Evolutionary conservation across 2,329 filamentous ascomycete genomes (phyloP), one percentile per base, ranked within the genome.

Genomic region (Aspergillus neotritici): DNA sequence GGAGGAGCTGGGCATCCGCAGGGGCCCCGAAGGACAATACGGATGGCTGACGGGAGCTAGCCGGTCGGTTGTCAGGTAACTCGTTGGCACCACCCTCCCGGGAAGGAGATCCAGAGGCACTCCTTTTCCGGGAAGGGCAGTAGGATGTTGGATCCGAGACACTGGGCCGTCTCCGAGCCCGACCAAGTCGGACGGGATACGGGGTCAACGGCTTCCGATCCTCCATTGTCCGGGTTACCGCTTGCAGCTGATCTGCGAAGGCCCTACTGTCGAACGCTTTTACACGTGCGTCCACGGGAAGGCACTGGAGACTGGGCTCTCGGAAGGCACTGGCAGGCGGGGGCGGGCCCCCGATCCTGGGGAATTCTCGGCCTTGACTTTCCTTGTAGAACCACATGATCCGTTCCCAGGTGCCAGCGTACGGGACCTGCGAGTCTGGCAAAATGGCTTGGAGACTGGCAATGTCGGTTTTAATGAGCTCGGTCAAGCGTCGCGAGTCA

Each of bases 51-150:
- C n/a, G n/a, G n/a, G n/a, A n/a, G n/a, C n/a, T n/a, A n/a, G n/a
- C n/a, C n/a, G n/a, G n/a, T n/a, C n/a, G n/a, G n/a, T n/a, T n/a
- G n/a, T n/a, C n/a, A n/a, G n/a, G n/a, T n/a, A n/a, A n/a, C n/a
- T n/a, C 37, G 15, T 31, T 7, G 21, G 5, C 16, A 40, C 28
- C 17, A 30, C 29, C 38, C 1, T 40, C 38, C n/a, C 15, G 16
- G 30, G 32, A 29, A 8, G 31, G 31, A 10, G 38, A 40, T 40
- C 30, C 29, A 40, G 30, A 25, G 37, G 37, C 37, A 39, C 37
- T 29, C 37, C 37, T 7, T 40, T 40, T 40, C 30, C 4, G 38
- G n/a, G n/a, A n/a, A 14, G 16, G 29, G 31, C 9, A 15, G 16
- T 40, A 40, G 2, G 4, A 4, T 11, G 34, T 6, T n/a, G 16